Evolutionary conservation across 805 yeast genomes (phyloP).

Genomic region (Blastobotrys americana): DNA sequence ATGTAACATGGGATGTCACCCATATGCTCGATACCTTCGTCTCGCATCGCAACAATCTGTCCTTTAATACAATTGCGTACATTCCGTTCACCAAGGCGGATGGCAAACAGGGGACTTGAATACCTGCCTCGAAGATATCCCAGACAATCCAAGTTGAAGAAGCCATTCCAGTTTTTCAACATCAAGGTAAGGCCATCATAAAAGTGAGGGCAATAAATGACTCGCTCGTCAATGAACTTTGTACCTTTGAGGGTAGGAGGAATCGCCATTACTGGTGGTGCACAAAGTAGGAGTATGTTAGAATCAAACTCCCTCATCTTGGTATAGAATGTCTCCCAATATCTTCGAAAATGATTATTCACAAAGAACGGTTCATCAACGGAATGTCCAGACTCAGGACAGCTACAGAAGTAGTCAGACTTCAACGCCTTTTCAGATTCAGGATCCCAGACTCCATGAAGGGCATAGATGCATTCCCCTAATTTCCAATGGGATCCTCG

Average conservation of each 20-base stretch:
- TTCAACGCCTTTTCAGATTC: conserved; percentile 31
- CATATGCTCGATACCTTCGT: conserved; percentile 53
- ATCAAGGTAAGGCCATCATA: conserved; percentile 92
- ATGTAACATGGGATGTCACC: conserved; percentile 73
- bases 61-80: conserved; percentile 64
- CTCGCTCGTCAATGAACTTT: conserved; percentile 46
- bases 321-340: conserved; percentile 44
- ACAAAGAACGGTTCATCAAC: conserved; percentile 30
- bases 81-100: conserved; percentile 59
- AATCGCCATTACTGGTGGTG: conserved; percentile 71
- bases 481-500: conserved; percentile 58
- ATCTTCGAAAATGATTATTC: conserved; percentile 58
- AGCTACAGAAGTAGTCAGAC: conserved; percentile 44
- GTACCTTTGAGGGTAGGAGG: conserved; percentile 59
- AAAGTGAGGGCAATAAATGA: conserved; percentile 80
- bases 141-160: conserved; percentile 78
- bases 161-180: conserved; percentile 83
- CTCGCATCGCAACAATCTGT: conserved; percentile 60
- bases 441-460: conserved; percentile 68
- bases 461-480: conserved; percentile 76
- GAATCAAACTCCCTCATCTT: conserved; percentile 38
- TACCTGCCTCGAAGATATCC: conserved; percentile 80
- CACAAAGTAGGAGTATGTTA: conserved; percentile 54
- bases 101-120: conserved; percentile 65
- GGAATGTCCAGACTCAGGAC: conserved; percentile 25